Base-by-base conservation (phyloP, 345 rosid genomes). In the Camelina laxa region DNA sequence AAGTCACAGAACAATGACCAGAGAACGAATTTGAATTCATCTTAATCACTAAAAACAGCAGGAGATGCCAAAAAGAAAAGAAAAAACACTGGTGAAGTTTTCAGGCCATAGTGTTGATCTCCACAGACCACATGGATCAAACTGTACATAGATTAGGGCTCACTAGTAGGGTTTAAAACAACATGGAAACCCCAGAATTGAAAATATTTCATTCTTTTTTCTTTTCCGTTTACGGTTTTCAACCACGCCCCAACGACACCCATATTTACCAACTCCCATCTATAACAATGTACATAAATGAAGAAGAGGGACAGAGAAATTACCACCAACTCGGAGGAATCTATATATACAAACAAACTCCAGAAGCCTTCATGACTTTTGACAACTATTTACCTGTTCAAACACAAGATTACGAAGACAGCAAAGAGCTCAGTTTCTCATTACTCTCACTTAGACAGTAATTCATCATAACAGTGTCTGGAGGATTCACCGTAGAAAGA, bases 131-230 rank as follows among this genome's bases (percentile, higher is more conserved):
- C 60, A 41, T 49, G 41, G 72, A 58, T 59, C 73, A 38, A 67
- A 24, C 79, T 75, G 74, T 75, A 75, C 74, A 67, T 60, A 31
- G 72, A 51, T 41, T 75, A 73, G 77, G 76, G 77, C 39, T 57
- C 59, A 65, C 66, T 35, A 45, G 50, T 9, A 75, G 67, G 78
- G 42, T 58, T 38, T 48, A 67, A 67, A 67, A 75, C 65, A 65
- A 48, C 73, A 67, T 38, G 67, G 53, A 48, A 75, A 67, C 60
- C 79, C 33, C 19, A 67, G 50, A 67, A 39, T 58, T 44, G 22
- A 24, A 66, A 44, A 4, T 8, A 17, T 27, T 42, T 63, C 11
- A 1, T 63, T 51, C 21, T 48, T 35, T 16, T 31, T 15, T 17
- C 63, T 57, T 20, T 21, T 11, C 65, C 4, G 24, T 9, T 47